Conservation (phyloP, 2,329 filamentous ascomycete genomes). For the Epichloe amarillans region DNA sequence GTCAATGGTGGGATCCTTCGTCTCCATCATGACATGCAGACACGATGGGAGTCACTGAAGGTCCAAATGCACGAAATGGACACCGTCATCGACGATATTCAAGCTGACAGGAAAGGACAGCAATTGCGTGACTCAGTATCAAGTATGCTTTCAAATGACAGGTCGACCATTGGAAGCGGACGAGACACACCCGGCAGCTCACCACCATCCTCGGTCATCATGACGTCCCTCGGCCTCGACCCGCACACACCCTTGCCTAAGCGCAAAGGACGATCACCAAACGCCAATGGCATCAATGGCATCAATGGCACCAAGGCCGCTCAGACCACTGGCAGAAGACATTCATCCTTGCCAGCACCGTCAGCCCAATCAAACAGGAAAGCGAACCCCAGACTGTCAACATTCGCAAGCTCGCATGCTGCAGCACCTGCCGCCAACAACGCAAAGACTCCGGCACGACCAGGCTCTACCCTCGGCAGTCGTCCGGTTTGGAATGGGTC, state of each 20-base stretch:
- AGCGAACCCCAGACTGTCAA: constrained; percentile 31
- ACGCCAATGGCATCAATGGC: constrained; percentile 25
- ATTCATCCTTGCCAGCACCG: constrained; percentile 35
- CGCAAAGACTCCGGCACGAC: constrained; percentile 26
- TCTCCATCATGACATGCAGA: constrained; percentile 71
- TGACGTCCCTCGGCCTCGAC: constrained; percentile 40
- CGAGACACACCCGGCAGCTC: constrained; percentile 59
- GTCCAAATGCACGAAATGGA: constrained; percentile 69
- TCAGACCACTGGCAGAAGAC: constrained; percentile 31
- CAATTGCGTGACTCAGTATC: constrained; percentile 86
- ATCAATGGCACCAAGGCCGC: constrained; percentile 31
- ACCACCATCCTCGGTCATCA: constrained; percentile 47
- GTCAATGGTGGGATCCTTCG: constrained; percentile 92
- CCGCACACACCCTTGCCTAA: constrained; percentile 31
- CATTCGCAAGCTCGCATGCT: constrained; percentile 35
- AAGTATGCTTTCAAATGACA: constrained; percentile 75
- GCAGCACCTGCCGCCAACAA: constrained; percentile 29
- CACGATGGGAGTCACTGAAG: constrained; percentile 67
- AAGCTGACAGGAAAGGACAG: constrained; percentile 48
- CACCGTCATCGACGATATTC: constrained; percentile 57
- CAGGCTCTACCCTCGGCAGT: constrained; percentile 33
- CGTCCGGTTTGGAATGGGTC: constrained; percentile 63
- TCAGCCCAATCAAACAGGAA: constrained; percentile 27
- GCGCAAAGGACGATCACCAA: constrained; percentile 34
- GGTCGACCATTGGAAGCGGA: constrained; percentile 55